These are phyloP conservation scores for Phaeophleospora eucalypticola DNA, from an alignment of 2,329 filamentous ascomycete genomes.

Conservation along the genomic window DNA sequence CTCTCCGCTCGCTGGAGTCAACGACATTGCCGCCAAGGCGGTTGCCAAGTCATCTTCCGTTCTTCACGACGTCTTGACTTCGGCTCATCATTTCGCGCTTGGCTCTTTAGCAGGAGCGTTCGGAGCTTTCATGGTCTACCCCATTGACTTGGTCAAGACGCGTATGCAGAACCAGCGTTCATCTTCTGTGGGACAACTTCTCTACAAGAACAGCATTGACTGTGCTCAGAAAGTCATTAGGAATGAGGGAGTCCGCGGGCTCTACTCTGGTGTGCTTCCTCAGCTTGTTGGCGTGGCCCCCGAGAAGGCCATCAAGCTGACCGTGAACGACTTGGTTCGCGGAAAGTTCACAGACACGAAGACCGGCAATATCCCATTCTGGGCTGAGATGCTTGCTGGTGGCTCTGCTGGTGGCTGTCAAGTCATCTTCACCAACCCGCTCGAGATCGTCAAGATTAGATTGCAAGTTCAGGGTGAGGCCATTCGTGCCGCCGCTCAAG, in stretches of 20 bases:
- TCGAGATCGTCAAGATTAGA: conserved; percentile 99
- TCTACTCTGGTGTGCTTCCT: conserved; percentile 92
- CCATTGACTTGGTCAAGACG: conserved; percentile 97
- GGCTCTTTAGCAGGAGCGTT: conserved; percentile 92
- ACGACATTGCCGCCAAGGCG: conserved; percentile 50
- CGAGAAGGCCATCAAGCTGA: conserved; percentile 98
- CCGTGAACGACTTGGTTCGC: conserved; percentile 91
- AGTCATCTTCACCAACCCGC: conserved; percentile 95
- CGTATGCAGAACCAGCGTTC: conserved; percentile 95
- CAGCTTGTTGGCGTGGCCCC: conserved; percentile 97
- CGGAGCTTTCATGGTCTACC: conserved; percentile 98
- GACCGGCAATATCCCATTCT: conserved; percentile 65
- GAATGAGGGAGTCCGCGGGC: conserved; percentile 82
- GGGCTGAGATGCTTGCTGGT: conserved; percentile 78
- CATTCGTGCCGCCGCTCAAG: conserved; percentile 66
- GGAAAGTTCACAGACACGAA: conserved; percentile 68
- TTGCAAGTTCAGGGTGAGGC: conserved; percentile 96
- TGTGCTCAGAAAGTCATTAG: conserved; percentile 89
- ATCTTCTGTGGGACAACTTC: conserved; percentile 72
- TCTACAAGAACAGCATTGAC: conserved; percentile 97
- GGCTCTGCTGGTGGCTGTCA: conserved; percentile 88
- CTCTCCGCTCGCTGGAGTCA: conserved; percentile 42
- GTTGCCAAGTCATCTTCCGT: conserved; percentile 55
- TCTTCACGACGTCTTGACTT: conserved; percentile 65
- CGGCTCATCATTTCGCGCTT: conserved; percentile 82